Evolutionary conservation across 495 filamentous ascomycete species (phyloP), one percentile per base, ranked within the genome.

Genomic region (Corynascus novoguineensis): DNA sequence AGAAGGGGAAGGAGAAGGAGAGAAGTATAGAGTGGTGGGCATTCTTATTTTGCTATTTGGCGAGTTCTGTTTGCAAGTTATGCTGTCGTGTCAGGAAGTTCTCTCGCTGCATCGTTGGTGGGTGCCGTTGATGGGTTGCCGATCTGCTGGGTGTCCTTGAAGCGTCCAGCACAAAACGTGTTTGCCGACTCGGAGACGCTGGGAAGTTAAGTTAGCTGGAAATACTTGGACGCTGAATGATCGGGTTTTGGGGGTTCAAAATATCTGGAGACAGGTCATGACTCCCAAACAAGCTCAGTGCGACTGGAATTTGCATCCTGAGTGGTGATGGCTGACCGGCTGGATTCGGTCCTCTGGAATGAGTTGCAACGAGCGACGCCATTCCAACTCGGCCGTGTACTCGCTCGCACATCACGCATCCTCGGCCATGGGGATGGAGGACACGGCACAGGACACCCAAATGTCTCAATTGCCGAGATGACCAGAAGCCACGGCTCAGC

Each of bases 381-480:
- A 55, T 55, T 55, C 53, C 53, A 48, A 11, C 32, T 25, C 32
- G 25, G 32, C 32, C 53, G 32, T 14, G 42, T 55, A n/a, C 10
- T 48, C 15, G 12, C 17, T 19, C 15, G n/a, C n/a, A n/a, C n/a
- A n/a, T n/a, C n/a, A n/a, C n/a, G n/a, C n/a, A n/a, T 22, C 8
- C 4, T 28, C n/a, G 19, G 41, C 24, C n/a, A 40, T 21, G 29
- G 11, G 2, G 14, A 19, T 2, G 27, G 24, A 29, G 8, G 0
- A 10, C 4, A 7, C 0, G n/a, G 10, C 17, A 42, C 27, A 1
- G 48, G 32, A 21, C 5, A 29, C 48, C 27, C 19, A 25, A 19
- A 54, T 46, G 40, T 54, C 37, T 44, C 51, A 54, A 17, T 34
- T 54, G 6, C 28, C 40, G 37, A 53, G 50, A 42, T 49, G 27